Conservation (phyloP, 345 rosid species). For the Lepidium africanum region DNA sequence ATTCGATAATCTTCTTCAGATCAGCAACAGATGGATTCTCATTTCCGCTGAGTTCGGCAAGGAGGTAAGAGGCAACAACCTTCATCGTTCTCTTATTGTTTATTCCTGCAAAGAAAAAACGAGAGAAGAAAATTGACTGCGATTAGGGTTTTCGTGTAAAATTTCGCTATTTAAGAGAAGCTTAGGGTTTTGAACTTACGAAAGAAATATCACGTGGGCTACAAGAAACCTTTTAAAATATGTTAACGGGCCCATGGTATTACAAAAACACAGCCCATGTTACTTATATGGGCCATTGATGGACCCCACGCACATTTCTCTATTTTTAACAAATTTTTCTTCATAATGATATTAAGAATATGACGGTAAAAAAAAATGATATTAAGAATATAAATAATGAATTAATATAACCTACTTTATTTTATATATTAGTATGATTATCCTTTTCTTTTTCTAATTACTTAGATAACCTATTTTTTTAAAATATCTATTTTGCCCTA, state of each 20-base stretch:
- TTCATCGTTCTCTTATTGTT: conserved; percentile 4
- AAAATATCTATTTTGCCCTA: too few species aligned
- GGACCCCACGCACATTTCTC: neutral
- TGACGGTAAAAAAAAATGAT: too few species aligned
- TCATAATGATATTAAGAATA: too few species aligned
- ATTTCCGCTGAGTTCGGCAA: conserved; percentile 3
- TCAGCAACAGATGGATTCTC: conserved; percentile 15
- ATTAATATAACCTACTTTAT: too few species aligned
- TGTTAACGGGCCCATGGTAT: neutral
- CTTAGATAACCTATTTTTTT: too few species aligned
- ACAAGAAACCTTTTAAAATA: conserved; percentile 7
- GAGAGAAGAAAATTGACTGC: conserved; percentile 1
- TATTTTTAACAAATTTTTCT: neutral
- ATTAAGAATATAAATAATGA: too few species aligned
- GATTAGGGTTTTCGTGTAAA: conserved; percentile 8
- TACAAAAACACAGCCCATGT: neutral
- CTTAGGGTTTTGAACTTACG: neutral
- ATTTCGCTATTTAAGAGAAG: neutral
- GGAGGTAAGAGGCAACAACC: conserved; percentile 18
- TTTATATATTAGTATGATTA: too few species aligned
- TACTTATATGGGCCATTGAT: neutral
- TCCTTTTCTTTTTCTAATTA: too few species aligned
- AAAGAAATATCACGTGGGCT: conserved; percentile 19
- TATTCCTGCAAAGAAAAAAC: neutral
- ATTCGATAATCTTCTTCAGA: conserved; percentile 21